phyloP scores from a whole-genome alignment of 2,329 filamentous ascomycete species.

The Zymoseptoria crescenta region DNA sequence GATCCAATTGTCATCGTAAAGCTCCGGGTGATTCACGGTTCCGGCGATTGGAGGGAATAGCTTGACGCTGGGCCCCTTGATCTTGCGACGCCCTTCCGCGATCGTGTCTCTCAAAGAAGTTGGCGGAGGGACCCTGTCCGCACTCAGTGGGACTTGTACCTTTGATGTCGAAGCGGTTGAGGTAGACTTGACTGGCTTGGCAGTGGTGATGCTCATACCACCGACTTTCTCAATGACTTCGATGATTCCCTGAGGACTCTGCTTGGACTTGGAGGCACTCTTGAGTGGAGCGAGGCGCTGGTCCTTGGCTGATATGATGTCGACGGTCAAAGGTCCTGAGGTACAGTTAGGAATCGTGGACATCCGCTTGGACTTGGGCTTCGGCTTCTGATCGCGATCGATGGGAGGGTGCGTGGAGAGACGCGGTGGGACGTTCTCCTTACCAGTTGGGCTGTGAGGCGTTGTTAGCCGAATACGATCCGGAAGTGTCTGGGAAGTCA shows the following conservation, averaged over 20 bases:
- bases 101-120: neutral
- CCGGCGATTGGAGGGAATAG: constrained; percentile 47
- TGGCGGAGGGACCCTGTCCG: neutral
- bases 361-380: neutral
- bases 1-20: constrained; percentile 59
- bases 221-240: neutral
- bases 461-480: neutral
- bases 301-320: constrained; percentile 1
- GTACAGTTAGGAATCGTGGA: neutral
- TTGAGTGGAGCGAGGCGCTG: neutral
- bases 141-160: neutral
- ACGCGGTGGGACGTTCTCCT: constrained; percentile 54
- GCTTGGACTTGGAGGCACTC: neutral
- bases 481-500: neutral
- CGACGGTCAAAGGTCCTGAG: neutral
- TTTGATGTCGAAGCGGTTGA: neutral
- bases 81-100: constrained; percentile 3
- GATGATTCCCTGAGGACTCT: neutral
- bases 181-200: neutral
- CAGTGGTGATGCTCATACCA: neutral
- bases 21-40: constrained; percentile 47
- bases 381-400: neutral
- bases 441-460: constrained; percentile 44
- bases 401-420: neutral
- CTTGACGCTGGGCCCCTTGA: constrained; percentile 14